Base-by-base conservation (phyloP, 106 monocot genomes). In the Allium cepa region DNA sequence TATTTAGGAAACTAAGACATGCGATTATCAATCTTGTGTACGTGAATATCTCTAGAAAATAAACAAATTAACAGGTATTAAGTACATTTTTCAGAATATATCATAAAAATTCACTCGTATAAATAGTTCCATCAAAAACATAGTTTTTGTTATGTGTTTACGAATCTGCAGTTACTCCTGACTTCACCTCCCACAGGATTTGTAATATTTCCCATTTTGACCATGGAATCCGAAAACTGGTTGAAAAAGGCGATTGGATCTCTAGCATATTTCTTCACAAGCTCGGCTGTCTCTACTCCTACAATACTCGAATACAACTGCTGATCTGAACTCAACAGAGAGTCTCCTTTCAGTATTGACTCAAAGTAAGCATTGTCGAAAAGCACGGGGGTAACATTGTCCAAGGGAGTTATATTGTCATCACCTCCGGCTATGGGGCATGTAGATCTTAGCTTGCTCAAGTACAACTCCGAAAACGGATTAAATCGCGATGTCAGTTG, bases 121-220 rank as follows among this genome's bases (percentile, higher is more conserved):
- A 12, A 26, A 18, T 6, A 66, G 14, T 51, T 10, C 10, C 18
- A 66, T 26, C 47, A 66, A 47, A 66, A 62, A 60, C 9, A 3
- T 10, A n/a, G 15, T 10, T 8, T 36, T 5, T 36, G 5, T 76
- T 49, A 90, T 47, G 80, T 73, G 74, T 94, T 94, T 11, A 94
- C 79, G 57, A 83, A 87, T 66, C 85, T 79, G 83, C 90, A 94
- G 63, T 64, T 83, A 60, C 75, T 91, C 77, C 94, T 87, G 17
- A 94, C 90, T 71, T 94, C 94, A 1, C 94, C 94, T 17, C 87
- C 87, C 13, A 74, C 81, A 18, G 85, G 85, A 26, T 94, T 94
- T 13, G 94, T 90, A 71, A 94, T 94, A 60, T 94, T 94, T 47
- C 94, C 94, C 90, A 94, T 85, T 78, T 85, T 94, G 49, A 90